A percentile compares a stretch with the other conserved stretches of the same genome.
Evolutionary conservation across 1,284 basidiomycete genomes (phyloP).

Genomic region (Ceratobasidium sp.): DNA sequence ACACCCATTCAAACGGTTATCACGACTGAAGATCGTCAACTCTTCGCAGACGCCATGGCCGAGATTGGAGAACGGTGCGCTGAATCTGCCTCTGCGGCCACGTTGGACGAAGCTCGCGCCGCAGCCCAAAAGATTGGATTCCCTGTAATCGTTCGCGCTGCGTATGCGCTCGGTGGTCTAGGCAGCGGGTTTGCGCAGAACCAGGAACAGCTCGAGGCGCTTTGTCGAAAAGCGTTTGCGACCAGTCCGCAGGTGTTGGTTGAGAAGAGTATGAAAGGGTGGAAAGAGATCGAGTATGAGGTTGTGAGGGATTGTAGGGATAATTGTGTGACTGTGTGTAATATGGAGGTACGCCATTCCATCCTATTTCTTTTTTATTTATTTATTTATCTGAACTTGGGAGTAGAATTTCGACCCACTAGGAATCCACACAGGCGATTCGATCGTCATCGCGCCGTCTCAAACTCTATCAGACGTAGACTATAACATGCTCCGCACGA

Average conservation of each 20-base stretch:
- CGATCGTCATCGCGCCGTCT: conserved; percentile 98
- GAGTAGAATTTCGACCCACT: conserved; percentile 97
- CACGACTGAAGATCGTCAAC: conserved; percentile 95
- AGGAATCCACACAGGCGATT: conserved; percentile 98
- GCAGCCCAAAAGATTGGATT: conserved; percentile 94
- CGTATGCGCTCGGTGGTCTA: conserved; percentile 95
- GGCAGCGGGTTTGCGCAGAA: conserved; percentile 96
- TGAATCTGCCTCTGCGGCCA: conserved; percentile 87
- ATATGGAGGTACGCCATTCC: conserved; percentile 89
- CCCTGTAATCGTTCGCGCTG: conserved; percentile 97
- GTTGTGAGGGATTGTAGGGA: conserved; percentile 98
- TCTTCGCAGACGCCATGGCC: conserved; percentile 96
- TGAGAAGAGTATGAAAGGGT: conserved; percentile 99
- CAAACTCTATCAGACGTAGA: conserved; percentile 98
- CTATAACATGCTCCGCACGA: conserved; percentile 99
- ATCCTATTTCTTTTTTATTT: background rate
- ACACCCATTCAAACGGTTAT: conserved; percentile 98
- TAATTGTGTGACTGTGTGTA: conserved; percentile 99
- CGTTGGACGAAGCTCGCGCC: conserved; percentile 83
- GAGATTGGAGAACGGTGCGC: conserved; percentile 97
- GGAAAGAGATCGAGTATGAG: conserved; percentile 99
- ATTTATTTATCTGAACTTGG: too few species aligned
- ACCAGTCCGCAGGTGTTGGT: conserved; percentile 97
- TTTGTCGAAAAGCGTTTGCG: conserved; percentile 95
- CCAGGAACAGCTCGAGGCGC: conserved; percentile 86